Evolutionary conservation across 2,329 filamentous ascomycete genomes (phyloP).

Genomic region (Arthrobotrys musiformis): DNA sequence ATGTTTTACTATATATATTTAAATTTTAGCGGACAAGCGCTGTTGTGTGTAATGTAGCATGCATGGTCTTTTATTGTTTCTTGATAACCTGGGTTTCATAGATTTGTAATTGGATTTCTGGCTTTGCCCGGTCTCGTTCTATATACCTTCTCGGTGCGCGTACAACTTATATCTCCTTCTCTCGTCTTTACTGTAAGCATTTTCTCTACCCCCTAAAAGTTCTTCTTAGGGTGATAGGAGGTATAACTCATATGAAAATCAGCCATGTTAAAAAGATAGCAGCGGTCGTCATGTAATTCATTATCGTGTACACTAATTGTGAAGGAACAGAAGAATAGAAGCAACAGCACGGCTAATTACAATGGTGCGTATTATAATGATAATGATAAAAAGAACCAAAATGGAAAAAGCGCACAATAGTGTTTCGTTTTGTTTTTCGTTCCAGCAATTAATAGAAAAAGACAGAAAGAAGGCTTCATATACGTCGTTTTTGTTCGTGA

Average conservation of each 20-base stretch:
- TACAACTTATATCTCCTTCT: not conserved
- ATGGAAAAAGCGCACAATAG: not conserved
- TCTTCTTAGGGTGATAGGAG: not conserved
- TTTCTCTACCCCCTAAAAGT: not conserved
- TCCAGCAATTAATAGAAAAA: not conserved
- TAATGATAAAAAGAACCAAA: not conserved
- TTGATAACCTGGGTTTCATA: not conserved
- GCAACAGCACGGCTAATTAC: not conserved
- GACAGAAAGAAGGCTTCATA: not conserved
- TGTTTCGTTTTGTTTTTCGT: slow-evolving; percentile 12
- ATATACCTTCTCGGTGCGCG: not conserved
- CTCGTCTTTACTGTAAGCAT: not conserved
- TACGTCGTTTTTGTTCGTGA: slow-evolving; percentile 14
- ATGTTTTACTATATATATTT: too few relatives aligned
- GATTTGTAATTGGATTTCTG: too few relatives aligned
- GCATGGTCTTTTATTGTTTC: not conserved
- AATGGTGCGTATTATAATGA: not conserved
- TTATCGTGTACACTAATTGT: slow-evolving; percentile 8
- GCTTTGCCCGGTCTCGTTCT: too few relatives aligned
- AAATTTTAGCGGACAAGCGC: slow-evolving; percentile 12
- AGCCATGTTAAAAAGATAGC: not conserved
- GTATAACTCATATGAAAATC: not conserved
- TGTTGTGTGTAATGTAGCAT: not conserved
- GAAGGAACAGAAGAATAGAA: not conserved
- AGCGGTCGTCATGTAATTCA: not conserved